Conservation (phyloP, 2,329 filamentous ascomycete genomes). For the Escovopsis weberi region DNA sequence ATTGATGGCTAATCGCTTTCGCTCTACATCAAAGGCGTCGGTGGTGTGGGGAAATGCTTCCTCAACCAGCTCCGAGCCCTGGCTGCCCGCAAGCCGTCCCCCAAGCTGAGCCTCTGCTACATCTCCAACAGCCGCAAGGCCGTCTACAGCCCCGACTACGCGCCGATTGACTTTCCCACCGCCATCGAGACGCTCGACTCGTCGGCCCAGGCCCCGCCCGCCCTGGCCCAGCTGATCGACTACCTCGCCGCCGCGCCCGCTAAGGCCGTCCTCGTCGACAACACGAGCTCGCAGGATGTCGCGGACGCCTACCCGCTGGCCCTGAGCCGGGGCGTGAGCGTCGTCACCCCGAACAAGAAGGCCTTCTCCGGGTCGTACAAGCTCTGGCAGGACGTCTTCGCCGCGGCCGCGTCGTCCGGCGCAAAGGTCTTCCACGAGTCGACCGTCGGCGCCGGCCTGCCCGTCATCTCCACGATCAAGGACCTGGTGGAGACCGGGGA, state of each 20-base stretch:
- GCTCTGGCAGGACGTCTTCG: constrained; percentile 81
- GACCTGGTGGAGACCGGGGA: constrained; percentile 94
- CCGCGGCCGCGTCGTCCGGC: constrained; percentile 50
- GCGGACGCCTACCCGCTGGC: constrained; percentile 73
- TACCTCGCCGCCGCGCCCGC: constrained; percentile 67
- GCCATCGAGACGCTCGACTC: constrained; percentile 48
- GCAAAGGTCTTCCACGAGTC: constrained; percentile 92
- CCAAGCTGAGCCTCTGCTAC: constrained; percentile 65
- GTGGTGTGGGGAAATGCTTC: constrained; percentile 87
- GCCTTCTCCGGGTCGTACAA: constrained; percentile 72
- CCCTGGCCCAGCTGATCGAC: constrained; percentile 55
- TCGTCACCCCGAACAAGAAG: constrained; percentile 98
- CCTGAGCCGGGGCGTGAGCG: constrained; percentile 66
- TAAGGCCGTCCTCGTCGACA: constrained; percentile 79
- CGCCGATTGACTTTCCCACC: constrained; percentile 46
- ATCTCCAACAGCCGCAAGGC: constrained; percentile 77
- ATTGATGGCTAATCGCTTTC: constrained; percentile 6
- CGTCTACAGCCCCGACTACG: constrained; percentile 60
- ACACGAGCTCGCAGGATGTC: constrained; percentile 81
- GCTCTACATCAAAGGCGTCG: constrained; percentile 49
- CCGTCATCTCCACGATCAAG: constrained; percentile 83
- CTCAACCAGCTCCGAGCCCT: constrained; percentile 64
- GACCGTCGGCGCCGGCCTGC: constrained; percentile 83
- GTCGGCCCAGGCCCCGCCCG: constrained; percentile 49
- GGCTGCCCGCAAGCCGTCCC: constrained; percentile 48